Evolutionary conservation across 768 basidiomycete species (phyloP).

Genomic region (Auriscalpium orientale): DNA sequence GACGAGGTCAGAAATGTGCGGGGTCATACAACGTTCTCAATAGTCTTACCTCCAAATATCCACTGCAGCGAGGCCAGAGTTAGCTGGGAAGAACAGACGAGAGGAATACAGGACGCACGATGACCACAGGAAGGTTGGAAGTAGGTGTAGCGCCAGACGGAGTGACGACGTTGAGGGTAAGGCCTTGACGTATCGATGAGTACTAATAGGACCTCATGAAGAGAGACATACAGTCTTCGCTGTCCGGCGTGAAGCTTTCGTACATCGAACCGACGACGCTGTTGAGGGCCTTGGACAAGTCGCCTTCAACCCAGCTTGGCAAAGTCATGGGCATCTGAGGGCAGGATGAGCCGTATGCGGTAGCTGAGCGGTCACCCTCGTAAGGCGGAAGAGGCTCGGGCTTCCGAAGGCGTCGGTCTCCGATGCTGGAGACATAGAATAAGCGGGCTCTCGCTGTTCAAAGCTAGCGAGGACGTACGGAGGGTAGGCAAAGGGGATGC

Average conservation of each 20-base stretch:
- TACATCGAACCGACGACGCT: background rate
- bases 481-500: conserved; percentile 34
- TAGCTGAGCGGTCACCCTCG: conserved; percentile 12
- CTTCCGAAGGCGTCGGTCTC: conserved; percentile 28
- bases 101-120: conserved; percentile 7
- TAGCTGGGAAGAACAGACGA: background rate
- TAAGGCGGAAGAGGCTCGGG: conserved; percentile 19
- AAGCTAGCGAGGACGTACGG: conserved; percentile 22
- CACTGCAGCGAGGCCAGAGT: conserved; percentile 6
- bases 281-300: background rate
- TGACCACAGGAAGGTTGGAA: conserved; percentile 18
- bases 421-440: conserved; percentile 17
- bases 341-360: conserved; percentile 18
- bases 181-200: conserved; percentile 9
- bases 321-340: conserved; percentile 17
- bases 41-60: conserved; percentile 18
- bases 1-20: background rate
- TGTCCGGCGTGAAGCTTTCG: background rate
- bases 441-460: no score
- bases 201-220: no score
- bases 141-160: conserved; percentile 6
- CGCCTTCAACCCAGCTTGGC: background rate
- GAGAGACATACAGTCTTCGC: conserved; percentile 19
- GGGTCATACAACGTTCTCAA: no score
- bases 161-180: conserved; percentile 19